Evolutionary conservation across 2,329 filamentous ascomycete genomes (phyloP), one percentile per base, ranked within the genome.

Genomic region (Alternaria burnsii): DNA sequence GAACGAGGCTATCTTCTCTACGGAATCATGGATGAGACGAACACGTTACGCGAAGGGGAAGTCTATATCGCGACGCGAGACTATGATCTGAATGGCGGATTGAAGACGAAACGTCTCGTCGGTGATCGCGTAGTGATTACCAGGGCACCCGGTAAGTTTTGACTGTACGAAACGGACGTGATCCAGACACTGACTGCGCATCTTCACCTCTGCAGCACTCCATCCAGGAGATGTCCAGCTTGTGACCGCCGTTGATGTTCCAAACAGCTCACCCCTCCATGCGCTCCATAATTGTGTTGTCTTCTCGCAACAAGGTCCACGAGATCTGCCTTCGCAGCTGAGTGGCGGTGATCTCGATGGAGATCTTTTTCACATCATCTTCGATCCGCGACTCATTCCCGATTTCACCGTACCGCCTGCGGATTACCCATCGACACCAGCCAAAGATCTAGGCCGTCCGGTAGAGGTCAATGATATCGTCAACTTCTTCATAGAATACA

Each of bases 331-430:
- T 0, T 94, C 91, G 62, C 86, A 90, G 75, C 82, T 97, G 0
- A 90, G 90, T 54, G 93, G 93, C 1, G 93, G 93, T 0, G 93
- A 97, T 74, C 83, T 97, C 0, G 92, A 95, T 65, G 93, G 93
- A 0, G 93, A 97, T 73, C 79, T 92, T 0, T 97, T 91, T 76
- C 90, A 93, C 65, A 79, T 96, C 51, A 91, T 96, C 48, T 95
- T 87, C 83, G 92, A 96, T 66, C 67, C 77, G 0, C 71, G 76
- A 0, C 82, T 88, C 0, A 75, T 84, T 1, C 82, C 85, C 0
- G 73, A 71, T 5, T 69, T 59, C 0, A 81, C 78, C 0, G 87
- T 82, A n/a, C 0, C 3, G 1, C 87, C 93, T 0, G 92, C 92
- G 0, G 87, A 93, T 63, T 96, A 97, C 67, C 85, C 87, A 3